A percentile compares a stretch with the other conserved stretches of the same genome.
Conservation (phyloP, 495 filamentous ascomycete genomes). For the Xanthoparmelia taractica region DNA sequence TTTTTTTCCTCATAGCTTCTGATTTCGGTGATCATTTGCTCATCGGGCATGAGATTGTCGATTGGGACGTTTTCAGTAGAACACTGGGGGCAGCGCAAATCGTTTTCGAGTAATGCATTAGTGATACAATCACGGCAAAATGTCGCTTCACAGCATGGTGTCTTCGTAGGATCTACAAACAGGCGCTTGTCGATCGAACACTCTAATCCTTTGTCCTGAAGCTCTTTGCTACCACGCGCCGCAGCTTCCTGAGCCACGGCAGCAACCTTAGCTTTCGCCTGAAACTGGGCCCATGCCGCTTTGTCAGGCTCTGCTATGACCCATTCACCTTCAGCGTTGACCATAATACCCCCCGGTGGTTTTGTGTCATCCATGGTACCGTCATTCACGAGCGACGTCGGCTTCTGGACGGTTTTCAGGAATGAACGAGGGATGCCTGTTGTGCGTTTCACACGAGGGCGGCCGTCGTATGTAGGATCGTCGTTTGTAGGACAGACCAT, state of each 20-base stretch:
- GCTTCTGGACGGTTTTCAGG: slow-evolving; percentile 87
- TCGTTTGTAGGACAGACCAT: slow-evolving; percentile 95
- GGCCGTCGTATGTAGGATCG: slow-evolving; percentile 88
- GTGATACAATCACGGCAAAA: slow-evolving; percentile 99
- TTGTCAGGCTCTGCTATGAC: slow-evolving; percentile 92
- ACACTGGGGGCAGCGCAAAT: slow-evolving; percentile 91
- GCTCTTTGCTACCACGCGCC: slow-evolving; percentile 65
- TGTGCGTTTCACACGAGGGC: slow-evolving; percentile 84
- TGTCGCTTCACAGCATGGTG: slow-evolving; percentile 92
- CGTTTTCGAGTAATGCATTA: slow-evolving; percentile 92
- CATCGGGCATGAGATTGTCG: slow-evolving; percentile 79
- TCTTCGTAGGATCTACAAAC: slow-evolving; percentile 96
- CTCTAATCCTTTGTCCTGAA: slow-evolving; percentile 79
- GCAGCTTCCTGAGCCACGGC: slow-evolving; percentile 63
- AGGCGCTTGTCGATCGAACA: slow-evolving; percentile 94
- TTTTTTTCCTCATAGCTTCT: slow-evolving; percentile 60
- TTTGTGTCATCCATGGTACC: slow-evolving; percentile 67
- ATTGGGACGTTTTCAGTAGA: slow-evolving; percentile 82
- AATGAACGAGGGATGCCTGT: slow-evolving; percentile 93
- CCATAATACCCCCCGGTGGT: slow-evolving; percentile 81
- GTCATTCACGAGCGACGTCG: slow-evolving; percentile 62
- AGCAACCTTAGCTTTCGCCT: slow-evolving; percentile 80
- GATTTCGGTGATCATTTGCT: slow-evolving; percentile 44
- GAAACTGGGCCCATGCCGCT: slow-evolving; percentile 90
- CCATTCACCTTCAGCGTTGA: slow-evolving; percentile 94